A percentile compares a stretch with the other conserved stretches of the same genome.
These are phyloP conservation scores for Umbelopsis sp. DNA, from an alignment of 192 early-diverging fungal genomes.

Conservation along the genomic window DNA sequence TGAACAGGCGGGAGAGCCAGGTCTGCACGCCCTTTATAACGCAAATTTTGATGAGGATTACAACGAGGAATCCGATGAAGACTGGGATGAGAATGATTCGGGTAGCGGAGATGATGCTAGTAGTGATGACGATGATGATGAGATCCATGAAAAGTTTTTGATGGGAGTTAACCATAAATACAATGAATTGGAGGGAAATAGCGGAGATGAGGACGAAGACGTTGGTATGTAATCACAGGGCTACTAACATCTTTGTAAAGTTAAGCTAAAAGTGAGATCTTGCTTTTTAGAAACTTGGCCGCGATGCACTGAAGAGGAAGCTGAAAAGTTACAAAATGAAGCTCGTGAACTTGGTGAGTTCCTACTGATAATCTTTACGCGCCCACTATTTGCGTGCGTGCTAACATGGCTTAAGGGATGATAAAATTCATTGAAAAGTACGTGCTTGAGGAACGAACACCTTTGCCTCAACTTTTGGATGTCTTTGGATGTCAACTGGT, in stretches of 20 bases:
- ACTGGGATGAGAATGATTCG: constrained; percentile 26
- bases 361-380: not conserved
- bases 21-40: not conserved
- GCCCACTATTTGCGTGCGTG: not conserved
- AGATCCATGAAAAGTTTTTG: constrained; percentile 25
- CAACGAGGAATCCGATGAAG: constrained; percentile 42
- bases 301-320: constrained; percentile 34
- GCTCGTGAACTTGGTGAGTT: constrained; percentile 29
- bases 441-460: constrained; percentile 44
- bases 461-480: constrained; percentile 63
- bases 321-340: constrained; percentile 28
- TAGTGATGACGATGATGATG: constrained; percentile 19
- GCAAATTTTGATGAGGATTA: constrained; percentile 34
- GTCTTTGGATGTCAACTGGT: constrained; percentile 59
- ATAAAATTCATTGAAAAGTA: constrained; percentile 71
- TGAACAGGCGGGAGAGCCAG: not conserved
- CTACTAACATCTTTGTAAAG: not conserved
- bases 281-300: constrained; percentile 24
- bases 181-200: constrained; percentile 29
- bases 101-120: constrained; percentile 10
- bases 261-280: not conserved
- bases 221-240: not conserved
- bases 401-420: constrained; percentile 38
- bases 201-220: constrained; percentile 31
- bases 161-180: constrained; percentile 25